A percentile compares a stretch with the other conserved stretches of the same genome.
phyloP scores from a whole-genome alignment of 176 grass and related monocot genomes.

The Zea mays region DNA sequence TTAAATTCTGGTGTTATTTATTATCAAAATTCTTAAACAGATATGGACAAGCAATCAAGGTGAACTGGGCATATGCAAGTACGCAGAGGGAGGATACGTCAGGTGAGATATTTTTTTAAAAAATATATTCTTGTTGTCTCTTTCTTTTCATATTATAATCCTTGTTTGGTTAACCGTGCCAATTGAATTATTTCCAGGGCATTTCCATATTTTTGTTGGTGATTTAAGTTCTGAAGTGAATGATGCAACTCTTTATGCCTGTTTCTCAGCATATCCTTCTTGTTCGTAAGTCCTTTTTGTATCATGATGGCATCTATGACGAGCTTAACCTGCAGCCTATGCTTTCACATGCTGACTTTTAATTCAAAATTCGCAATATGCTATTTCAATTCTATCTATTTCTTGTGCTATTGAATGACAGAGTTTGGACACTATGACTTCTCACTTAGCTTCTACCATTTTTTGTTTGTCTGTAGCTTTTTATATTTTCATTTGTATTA shows the following conservation, averaged over 20 bases:
- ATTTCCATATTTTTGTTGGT: conserved; percentile 95
- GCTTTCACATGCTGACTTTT: background rate
- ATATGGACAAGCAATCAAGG: conserved; percentile 89
- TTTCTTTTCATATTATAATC: conserved; percentile 31
- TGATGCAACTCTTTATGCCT: conserved; percentile 86
- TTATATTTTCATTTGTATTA: conserved; percentile 31
- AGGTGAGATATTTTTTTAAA: conserved; percentile 41
- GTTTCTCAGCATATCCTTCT: conserved; percentile 80
- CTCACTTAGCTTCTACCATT: conserved; percentile 19
- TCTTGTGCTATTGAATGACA: conserved; percentile 17
- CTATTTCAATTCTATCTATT: conserved; percentile 16
- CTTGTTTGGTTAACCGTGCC: conserved; percentile 36
- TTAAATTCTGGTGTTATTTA: conserved; percentile 15
- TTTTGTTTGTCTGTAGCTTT: conserved; percentile 20
- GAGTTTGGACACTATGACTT: conserved; percentile 7
- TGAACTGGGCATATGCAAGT: conserved; percentile 85
- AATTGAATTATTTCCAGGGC: conserved; percentile 62
- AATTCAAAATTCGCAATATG: conserved; percentile 15
- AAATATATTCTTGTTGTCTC: background rate
- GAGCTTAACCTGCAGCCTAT: conserved; percentile 1
- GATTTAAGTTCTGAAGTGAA: conserved; percentile 92
- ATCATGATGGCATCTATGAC: conserved; percentile 32
- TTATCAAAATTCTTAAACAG: conserved; percentile 39
- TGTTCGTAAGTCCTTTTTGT: conserved; percentile 78
- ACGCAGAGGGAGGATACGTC: conserved; percentile 85